These are phyloP conservation scores for Nissolia schottii DNA, from an alignment of 306 rosid genomes.

Conservation along the genomic window DNA sequence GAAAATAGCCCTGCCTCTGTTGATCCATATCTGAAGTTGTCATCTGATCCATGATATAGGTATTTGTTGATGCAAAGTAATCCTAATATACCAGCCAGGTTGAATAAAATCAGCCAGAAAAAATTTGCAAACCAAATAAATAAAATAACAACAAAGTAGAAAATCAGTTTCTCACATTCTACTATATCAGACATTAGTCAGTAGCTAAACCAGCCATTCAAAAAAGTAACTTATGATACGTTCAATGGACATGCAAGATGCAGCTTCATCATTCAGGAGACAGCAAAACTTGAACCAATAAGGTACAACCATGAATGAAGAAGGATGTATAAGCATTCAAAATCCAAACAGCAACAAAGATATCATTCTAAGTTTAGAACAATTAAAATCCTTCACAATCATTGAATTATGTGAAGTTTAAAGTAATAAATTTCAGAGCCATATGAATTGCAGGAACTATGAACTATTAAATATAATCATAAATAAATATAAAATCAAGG, in stretches of 20 bases:
- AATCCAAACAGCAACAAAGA: conserved; percentile 4
- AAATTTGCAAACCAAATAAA: background rate
- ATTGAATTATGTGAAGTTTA: background rate
- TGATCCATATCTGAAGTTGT: conserved; percentile 70
- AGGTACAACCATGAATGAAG: background rate
- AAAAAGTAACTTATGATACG: background rate
- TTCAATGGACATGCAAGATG: background rate
- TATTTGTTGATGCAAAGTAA: conserved; percentile 26
- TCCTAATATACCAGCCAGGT: conserved; percentile 34
- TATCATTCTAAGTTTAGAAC: background rate
- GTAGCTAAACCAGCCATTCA: background rate
- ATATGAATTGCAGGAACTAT: background rate
- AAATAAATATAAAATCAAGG: background rate
- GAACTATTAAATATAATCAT: background rate
- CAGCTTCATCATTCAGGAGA: conserved; percentile 2
- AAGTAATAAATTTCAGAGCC: background rate
- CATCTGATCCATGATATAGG: conserved; percentile 52
- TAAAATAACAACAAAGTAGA: background rate
- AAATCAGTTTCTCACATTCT: background rate
- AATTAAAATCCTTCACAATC: background rate
- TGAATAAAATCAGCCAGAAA: conserved; percentile 26
- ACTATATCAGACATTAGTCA: background rate
- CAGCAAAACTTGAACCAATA: background rate
- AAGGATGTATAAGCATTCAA: background rate
- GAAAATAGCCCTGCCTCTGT: conserved; percentile 60